Conservation (phyloP, 1,284 basidiomycete species). For the Athelia psychrophila region DNA sequence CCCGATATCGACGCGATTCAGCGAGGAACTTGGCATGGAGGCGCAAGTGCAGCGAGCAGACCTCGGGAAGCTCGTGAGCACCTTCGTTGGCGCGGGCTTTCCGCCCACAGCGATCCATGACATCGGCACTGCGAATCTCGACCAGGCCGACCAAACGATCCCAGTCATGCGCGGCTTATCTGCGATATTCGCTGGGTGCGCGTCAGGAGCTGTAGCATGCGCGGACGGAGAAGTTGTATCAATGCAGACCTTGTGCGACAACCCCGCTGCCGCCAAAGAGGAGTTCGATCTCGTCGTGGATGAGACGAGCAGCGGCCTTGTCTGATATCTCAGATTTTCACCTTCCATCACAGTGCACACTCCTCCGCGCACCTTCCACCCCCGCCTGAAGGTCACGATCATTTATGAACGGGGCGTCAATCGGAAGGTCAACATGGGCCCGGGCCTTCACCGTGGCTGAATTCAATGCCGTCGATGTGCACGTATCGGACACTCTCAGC, state of each 20-base stretch:
- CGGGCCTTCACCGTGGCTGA: conserved; percentile 95
- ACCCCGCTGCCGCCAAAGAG: conserved; percentile 74
- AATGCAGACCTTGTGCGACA: conserved; percentile 91
- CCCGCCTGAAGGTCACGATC: conserved; percentile 89
- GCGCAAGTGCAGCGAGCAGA: too few species aligned
- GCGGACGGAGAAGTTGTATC: conserved; percentile 95
- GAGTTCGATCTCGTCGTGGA: conserved; percentile 83
- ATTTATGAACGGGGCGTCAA: conserved; percentile 98
- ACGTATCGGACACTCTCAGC: conserved; percentile 94
- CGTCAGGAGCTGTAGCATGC: conserved; percentile 76
- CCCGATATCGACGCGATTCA: too few species aligned
- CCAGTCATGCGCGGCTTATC: too few species aligned
- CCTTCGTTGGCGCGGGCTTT: conserved; percentile 74
- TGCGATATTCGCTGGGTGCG: conserved; percentile 60
- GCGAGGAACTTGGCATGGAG: too few species aligned
- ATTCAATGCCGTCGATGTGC: too few species aligned
- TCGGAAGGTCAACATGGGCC: conserved; percentile 97
- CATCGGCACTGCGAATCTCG: conserved; percentile 66
- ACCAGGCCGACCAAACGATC: too few species aligned
- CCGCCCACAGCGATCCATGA: conserved; percentile 71
- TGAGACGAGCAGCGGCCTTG: conserved; percentile 64
- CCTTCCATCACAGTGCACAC: too few species aligned
- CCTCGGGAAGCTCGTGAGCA: conserved; percentile 60
- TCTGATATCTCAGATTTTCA: conserved; percentile 65
- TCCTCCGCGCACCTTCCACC: conserved; percentile 31